Evolutionary conservation across 257 asterid species (phyloP), one percentile per base, ranked within the genome.

Genomic region (Gynochthodes officinalis): DNA sequence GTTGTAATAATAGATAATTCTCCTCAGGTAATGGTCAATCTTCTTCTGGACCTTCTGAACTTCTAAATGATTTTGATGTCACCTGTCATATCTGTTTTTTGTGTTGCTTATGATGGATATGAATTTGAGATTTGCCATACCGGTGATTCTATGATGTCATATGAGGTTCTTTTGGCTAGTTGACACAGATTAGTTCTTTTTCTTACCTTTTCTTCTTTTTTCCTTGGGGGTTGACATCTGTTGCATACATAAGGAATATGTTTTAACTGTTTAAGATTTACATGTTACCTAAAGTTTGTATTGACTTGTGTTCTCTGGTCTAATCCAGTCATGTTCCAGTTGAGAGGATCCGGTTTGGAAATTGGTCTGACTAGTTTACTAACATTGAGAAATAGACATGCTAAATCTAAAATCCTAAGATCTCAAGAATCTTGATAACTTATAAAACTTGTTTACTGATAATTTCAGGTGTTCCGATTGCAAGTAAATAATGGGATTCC

Each of bases 401-500:
- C 12, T 9, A 21, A 50, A 19, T 28, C 16, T 33, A 11, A 54
- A 48, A 28, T 53, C 28, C 59, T 25, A 39, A 33, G 16, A 66
- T 27, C 42, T 73, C 44, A 7, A 54, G 6, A 57, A 2, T 12
- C n/a, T 61, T 14, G 11, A 59, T 6, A 35, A 23, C 5, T 46
- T 27, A 74, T 52, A 21, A 67, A 52, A 70, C 32, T 65, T 60
- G 40, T 68, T 28, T 61, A 75, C 74, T 77, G 50, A 28, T 76
- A 70, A 52, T 80, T 76, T 82, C 91, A 95, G 99, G 99, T 92
- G 77, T 95, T 91, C 86, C 82, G 90, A 80, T 81, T 86, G 86
- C 99, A 95, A 86, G 95, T 95, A 84, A 89, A 91, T 86, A 95
- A 95, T 61, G 99, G 99, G 43, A 91, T 95, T 82, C 99, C 99